Evolutionary conservation across 1,284 basidiomycete genomes (phyloP).

Genomic region (Meira nashicola): DNA sequence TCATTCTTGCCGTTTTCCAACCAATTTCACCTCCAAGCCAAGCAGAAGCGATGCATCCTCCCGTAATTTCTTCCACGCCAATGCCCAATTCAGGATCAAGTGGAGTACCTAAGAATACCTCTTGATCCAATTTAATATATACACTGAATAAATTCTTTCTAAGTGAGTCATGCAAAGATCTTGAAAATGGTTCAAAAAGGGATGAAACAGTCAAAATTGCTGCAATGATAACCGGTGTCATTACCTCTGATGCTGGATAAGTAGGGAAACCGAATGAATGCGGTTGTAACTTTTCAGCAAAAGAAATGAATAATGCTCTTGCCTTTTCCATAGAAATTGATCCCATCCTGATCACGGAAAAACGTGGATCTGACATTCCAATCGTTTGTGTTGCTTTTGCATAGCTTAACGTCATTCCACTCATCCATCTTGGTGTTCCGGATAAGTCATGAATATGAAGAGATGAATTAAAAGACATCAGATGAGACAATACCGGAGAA

Average conservation of each 20-base stretch:
- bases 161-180: conserved; percentile 1
- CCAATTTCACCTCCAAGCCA: conserved; percentile 37
- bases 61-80: conserved; percentile 47
- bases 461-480: conserved; percentile 1
- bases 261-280: conserved; percentile 45
- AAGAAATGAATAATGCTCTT: conserved; percentile 7
- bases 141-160: not conserved
- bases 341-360: conserved; percentile 40
- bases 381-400: conserved; percentile 16
- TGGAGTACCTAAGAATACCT: not conserved
- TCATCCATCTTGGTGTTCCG: conserved; percentile 1
- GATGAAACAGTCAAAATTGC: conserved; percentile 38
- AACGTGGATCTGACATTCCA: conserved; percentile 37
- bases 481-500: conserved; percentile 12
- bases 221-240: conserved; percentile 46
- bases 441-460: not conserved
- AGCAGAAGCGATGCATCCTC: conserved; percentile 36
- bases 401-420: conserved; percentile 1
- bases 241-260: conserved; percentile 36
- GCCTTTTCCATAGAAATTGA: conserved; percentile 31
- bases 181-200: conserved; percentile 32
- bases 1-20: conserved; percentile 24
- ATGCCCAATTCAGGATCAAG: conserved; percentile 46
- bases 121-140: conserved; percentile 6
- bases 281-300: conserved; percentile 37